Base-by-base conservation (phyloP, 352 stramenopile species). In the Pythium brachiatum region DNA sequence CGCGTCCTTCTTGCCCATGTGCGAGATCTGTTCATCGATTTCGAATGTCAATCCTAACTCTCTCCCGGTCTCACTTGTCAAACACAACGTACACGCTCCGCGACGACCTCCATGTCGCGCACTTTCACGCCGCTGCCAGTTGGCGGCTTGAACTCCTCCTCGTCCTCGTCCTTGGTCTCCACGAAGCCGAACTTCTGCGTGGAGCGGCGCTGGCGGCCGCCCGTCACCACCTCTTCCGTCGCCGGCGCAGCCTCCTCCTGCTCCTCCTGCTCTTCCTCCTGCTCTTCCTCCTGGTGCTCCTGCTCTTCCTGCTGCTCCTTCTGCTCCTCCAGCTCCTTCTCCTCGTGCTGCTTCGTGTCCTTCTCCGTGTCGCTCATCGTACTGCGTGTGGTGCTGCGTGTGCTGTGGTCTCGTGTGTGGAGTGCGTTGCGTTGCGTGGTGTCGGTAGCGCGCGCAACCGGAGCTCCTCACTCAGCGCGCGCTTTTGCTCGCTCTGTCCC, bases 101-200 rank as follows among this genome's bases (percentile, higher is more conserved):
- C 53, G 20, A 88, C 72, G 26, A 74, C 79, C 23, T 79, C 57
- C 26, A 94, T 90, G 31, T 94, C 79, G 51, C 79, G 67, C 46
- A 94, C 39, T 66, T 89, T 86, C 50, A 64, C 57, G 29, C 85
- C 85, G 13, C 60, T 57, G 31, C 85, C 85, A 8, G 64, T 62
- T 0, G 85, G 85, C 25, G 81, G 76, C 62, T 68, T 67, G 62
- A 94, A 94, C 56, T 78, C 82, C 7, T 86, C 81, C 12, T 77
- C 53, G 20, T 89, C 79, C 31, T 89, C 79, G 12, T 62, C 66
- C 41, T 79, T 83, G 32, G 46, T 53, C 59, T 77, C 68, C 9
- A 62, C 65, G 51, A 88, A 80, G 68, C 75, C 81, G 60, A 89
- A 92, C 68, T 80, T 84, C 51, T 90, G 83, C 59, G 74, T 89